Percentiles rank a stretch among this genome's conserved stretches.
Evolutionary conservation across 2,329 filamentous ascomycete genomes (phyloP).

Genomic region (Neopestalotiopsis clavispora): DNA sequence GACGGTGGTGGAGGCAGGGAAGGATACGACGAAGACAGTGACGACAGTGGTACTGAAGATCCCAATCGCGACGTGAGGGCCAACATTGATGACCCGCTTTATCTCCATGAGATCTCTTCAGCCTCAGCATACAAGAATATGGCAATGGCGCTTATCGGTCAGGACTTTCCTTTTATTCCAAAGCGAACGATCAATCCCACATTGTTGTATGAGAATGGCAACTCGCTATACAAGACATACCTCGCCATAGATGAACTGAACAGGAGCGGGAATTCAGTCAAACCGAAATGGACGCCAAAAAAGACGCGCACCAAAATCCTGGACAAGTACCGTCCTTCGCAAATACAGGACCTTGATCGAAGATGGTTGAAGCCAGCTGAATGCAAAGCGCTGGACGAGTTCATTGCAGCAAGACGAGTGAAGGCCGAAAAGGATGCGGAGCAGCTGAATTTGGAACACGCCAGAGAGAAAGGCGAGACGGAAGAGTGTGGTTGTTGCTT

Average conservation of each 20-base stretch:
- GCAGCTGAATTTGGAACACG: slow-evolving; percentile 42
- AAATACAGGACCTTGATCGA: slow-evolving; percentile 24
- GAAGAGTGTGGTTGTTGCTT: slow-evolving; percentile 79
- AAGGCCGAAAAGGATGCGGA: slow-evolving; percentile 32
- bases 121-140: slow-evolving; percentile 24
- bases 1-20: slow-evolving; percentile 16
- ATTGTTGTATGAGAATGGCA: slow-evolving; percentile 27
- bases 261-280: slow-evolving; percentile 25
- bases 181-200: slow-evolving; percentile 30
- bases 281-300: slow-evolving; percentile 34
- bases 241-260: slow-evolving; percentile 35
- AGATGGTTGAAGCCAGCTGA: slow-evolving; percentile 23
- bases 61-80: slow-evolving; percentile 23
- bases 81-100: slow-evolving; percentile 22
- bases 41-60: slow-evolving; percentile 19
- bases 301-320: slow-evolving; percentile 27
- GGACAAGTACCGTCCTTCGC: slow-evolving; percentile 24
- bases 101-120: slow-evolving; percentile 13
- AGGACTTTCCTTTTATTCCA: slow-evolving; percentile 40
- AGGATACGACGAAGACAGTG: slow-evolving; percentile 22
- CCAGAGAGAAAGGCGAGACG: slow-evolving; percentile 55
- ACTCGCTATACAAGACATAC: slow-evolving; percentile 41
- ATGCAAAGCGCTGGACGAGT: slow-evolving; percentile 43
- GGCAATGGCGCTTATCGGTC: slow-evolving; percentile 35
- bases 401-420: slow-evolving; percentile 41